These are phyloP conservation scores for Comarum palustre DNA, from an alignment of 306 rosid species.

Conservation along the genomic window DNA sequence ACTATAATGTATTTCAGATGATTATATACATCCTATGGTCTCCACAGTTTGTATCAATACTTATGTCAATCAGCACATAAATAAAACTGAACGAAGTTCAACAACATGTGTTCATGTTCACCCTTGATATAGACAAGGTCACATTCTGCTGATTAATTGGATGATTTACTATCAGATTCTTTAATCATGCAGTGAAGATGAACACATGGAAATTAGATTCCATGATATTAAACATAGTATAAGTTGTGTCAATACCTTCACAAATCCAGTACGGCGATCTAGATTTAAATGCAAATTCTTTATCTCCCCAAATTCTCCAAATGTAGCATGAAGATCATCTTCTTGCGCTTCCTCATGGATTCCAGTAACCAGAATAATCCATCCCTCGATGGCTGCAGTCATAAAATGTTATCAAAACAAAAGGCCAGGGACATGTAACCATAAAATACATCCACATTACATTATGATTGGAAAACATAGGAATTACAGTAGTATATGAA, in stretches of 20 bases:
- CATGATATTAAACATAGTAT: not conserved
- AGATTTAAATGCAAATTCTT: slow-evolving; percentile 90
- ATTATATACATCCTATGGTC: not conserved
- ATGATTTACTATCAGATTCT: not conserved
- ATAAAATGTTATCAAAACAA: not conserved
- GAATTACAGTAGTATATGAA: not conserved
- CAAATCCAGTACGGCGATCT: slow-evolving; percentile 96
- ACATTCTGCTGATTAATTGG: not conserved
- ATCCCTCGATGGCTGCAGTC: slow-evolving; percentile 84
- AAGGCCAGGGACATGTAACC: not conserved
- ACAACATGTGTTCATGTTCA: not conserved
- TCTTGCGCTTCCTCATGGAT: slow-evolving; percentile 98
- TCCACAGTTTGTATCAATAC: not conserved
- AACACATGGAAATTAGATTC: not conserved
- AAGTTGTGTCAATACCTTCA: slow-evolving; percentile 52
- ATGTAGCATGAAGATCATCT: slow-evolving; percentile 77
- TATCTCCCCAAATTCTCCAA: slow-evolving; percentile 93
- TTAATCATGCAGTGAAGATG: not conserved
- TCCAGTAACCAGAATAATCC: slow-evolving; percentile 96
- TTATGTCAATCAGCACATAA: not conserved
- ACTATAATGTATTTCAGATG: not conserved
- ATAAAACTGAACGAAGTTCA: not conserved
- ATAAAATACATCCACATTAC: not conserved
- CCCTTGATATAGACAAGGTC: not conserved
- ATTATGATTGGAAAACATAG: not conserved